Conservation (phyloP, 148 eudicot genomes). For the Selenicereus undatus region DNA sequence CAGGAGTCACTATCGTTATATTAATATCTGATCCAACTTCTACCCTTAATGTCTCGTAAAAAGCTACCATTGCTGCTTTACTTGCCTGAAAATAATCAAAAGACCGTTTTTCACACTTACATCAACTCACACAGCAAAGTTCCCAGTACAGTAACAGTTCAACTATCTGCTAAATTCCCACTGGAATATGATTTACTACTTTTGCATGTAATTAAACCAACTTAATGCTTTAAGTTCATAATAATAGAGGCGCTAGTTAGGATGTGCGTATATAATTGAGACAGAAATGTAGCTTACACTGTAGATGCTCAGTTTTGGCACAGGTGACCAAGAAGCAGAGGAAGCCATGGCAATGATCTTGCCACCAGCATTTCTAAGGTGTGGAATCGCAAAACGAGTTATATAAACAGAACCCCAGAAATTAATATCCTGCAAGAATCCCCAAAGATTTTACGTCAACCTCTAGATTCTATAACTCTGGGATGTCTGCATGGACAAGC, state of each 20-base stretch:
- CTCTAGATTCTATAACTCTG: not conserved
- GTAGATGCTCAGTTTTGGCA: slow-evolving; percentile 42
- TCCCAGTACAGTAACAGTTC: too few species aligned
- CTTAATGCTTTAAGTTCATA: not conserved
- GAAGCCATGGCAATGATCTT: slow-evolving; percentile 41
- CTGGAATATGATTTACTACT: too few species aligned
- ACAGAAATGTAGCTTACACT: slow-evolving; percentile 11
- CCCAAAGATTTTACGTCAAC: not conserved
- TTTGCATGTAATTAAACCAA: too few species aligned
- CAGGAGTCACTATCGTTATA: slow-evolving; percentile 42
- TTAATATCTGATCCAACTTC: slow-evolving; percentile 39
- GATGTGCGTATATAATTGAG: not conserved
- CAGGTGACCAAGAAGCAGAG: slow-evolving; percentile 33
- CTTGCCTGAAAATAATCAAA: slow-evolving; percentile 32
- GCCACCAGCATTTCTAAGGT: slow-evolving; percentile 35
- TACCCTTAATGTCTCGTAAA: slow-evolving; percentile 42
- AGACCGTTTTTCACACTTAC: not conserved
- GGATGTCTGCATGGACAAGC: not conserved
- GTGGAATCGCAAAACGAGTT: slow-evolving; percentile 35
- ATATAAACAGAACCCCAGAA: slow-evolving; percentile 44
- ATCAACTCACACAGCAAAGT: not conserved
- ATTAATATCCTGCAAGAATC: slow-evolving; percentile 34
- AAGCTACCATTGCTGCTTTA: slow-evolving; percentile 47
- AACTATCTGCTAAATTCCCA: too few species aligned
- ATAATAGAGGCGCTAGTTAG: not conserved